Evolutionary conservation across 1,139 yeast genomes (phyloP).

Genomic region (Candida sojae): DNA sequence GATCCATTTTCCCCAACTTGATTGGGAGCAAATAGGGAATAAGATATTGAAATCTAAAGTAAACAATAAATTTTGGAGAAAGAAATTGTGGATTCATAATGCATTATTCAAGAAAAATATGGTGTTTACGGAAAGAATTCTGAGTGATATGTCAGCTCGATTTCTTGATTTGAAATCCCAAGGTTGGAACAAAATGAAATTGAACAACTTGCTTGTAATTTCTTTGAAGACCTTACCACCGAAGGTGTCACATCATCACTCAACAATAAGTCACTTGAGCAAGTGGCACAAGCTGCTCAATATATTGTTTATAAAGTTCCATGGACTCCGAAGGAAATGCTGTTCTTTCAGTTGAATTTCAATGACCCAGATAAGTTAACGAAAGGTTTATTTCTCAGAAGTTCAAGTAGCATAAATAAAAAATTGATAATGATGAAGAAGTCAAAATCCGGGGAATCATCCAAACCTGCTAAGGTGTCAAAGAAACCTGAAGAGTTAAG

Average conservation of each 20-base stretch:
- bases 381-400: neutral
- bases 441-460: neutral
- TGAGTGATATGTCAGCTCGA: neutral
- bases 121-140: neutral
- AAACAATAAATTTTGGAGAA: neutral
- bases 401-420: neutral
- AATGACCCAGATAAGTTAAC: constrained; percentile 14
- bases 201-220: constrained; percentile 7
- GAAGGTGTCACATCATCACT: constrained; percentile 1
- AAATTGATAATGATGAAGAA: neutral
- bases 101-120: constrained; percentile 12
- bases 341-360: constrained; percentile 17
- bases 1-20: constrained; percentile 10
- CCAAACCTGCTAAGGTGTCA: neutral
- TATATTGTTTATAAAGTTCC: neutral
- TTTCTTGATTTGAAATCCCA: constrained; percentile 3
- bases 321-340: constrained; percentile 7
- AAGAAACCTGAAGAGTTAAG: neutral
- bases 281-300: neutral
- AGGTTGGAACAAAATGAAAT: constrained; percentile 8
- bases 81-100: constrained; percentile 2
- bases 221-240: constrained; percentile 5
- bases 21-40: constrained; percentile 4
- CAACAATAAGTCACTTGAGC: constrained; percentile 4
- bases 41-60: constrained; percentile 1